phyloP scores from a whole-genome alignment of 2,329 filamentous ascomycete genomes.

The Ceratocystis cubensis region DNA sequence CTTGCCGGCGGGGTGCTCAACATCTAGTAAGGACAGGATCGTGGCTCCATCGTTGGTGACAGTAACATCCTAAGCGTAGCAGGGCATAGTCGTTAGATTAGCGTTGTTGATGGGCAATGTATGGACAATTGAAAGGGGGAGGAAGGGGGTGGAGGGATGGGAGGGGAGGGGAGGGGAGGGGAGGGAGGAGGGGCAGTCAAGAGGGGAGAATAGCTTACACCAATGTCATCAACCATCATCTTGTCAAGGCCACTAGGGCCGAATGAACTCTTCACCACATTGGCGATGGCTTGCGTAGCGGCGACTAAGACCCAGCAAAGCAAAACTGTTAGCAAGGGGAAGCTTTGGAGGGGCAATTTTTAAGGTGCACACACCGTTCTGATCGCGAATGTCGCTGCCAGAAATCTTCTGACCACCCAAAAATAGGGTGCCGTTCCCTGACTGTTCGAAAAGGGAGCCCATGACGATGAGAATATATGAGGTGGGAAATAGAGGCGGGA shows the following conservation, averaged over 20 bases:
- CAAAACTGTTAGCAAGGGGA: conserved; percentile 11
- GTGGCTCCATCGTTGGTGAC: conserved; percentile 98
- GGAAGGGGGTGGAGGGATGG: background rate
- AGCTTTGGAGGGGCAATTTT: conserved; percentile 17
- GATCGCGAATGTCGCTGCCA: conserved; percentile 88
- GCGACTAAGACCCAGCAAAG: conserved; percentile 45
- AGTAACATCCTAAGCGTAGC: conserved; percentile 63
- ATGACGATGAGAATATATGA: conserved; percentile 37
- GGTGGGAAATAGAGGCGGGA: conserved; percentile 2
- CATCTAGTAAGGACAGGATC: conserved; percentile 86
- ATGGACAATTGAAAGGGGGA: conserved; percentile 19
- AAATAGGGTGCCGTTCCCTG: conserved; percentile 90
- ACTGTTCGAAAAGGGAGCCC: conserved; percentile 93
- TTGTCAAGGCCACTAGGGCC: conserved; percentile 95
- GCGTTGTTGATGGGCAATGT: conserved; percentile 4
- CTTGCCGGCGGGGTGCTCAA: conserved; percentile 96
- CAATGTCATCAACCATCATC: conserved; percentile 99
- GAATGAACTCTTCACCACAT: conserved; percentile 98
- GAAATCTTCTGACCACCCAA: conserved; percentile 96
- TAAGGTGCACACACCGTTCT: conserved; percentile 57
- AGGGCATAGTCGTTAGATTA: background rate
- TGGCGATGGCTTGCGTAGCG: conserved; percentile 92
- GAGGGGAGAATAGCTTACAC: conserved; percentile 42
- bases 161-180: background rate
- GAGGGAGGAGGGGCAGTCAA: background rate